Evolutionary conservation across 108 stramenopile genomes (phyloP), one percentile per base, ranked within the genome.

Genomic region (Phaeodactylum tricornutum): DNA sequence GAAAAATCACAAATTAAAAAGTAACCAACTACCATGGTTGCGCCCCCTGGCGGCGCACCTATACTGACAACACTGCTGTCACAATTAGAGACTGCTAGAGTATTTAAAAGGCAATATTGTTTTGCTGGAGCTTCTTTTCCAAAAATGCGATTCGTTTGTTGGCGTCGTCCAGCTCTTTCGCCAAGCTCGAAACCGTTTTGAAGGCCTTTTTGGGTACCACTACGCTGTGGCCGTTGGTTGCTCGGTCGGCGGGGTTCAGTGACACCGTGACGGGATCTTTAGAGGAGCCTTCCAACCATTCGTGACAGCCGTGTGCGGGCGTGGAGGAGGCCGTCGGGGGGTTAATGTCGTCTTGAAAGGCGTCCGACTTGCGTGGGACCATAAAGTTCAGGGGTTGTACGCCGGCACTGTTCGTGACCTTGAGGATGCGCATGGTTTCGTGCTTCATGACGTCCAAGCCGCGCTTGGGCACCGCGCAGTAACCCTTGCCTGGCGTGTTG

Each of bases 341-440:
- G 75, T 89, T 98, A 45, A 99, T 93, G 60, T 98, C 96, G 33
- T 93, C 86, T 67, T 99, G 96, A 75, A 98, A 99, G 15, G 87
- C 89, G 47, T 97, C 97, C 19, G 80, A 75, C 73, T 98, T 99
- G 47, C 98, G 75, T n/a, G 98, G 98, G 33, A 98, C 96, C 43
- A 67, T 75, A 63, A 98, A 98, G 23, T 66, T 71, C 19, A 99
- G 81, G 1, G 93, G 91, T 49, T 95, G 92, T 23, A 98, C 78
- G 31, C 87, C 85, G 21, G 64, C 59, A 54, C 77, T 87, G 39
- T 89, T 83, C 31, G 95, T 96, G 21, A 98, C 72, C 75, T 99
- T 99, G 32, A 96, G 62, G 50, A 98, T 72, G 17, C 96, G 77
- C 5, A 87, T 79, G 5, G 95, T 92, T 77, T 99, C 98, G 55